Evolutionary conservation across 192 early-diverging fungal species (phyloP).

Genomic region (Coemansia sp.): DNA sequence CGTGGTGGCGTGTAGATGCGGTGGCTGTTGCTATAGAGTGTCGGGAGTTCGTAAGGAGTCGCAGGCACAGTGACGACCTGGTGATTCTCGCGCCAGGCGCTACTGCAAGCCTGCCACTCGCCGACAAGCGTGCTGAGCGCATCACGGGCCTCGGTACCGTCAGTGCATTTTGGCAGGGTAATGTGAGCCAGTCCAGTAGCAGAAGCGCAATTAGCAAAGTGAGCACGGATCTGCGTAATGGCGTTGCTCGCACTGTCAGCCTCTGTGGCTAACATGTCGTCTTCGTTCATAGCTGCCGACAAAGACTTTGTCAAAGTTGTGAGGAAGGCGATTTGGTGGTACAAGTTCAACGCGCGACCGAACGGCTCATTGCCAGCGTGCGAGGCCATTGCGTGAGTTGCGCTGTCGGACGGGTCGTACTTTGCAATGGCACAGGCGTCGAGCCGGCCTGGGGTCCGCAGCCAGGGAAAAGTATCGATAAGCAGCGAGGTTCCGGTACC

Average conservation of each 20-base stretch:
- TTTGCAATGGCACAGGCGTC: conserved; percentile 31
- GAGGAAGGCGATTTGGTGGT: conserved; percentile 35
- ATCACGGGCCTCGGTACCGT: conserved; percentile 3
- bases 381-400: neutral
- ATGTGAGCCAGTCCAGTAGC: conserved; percentile 38
- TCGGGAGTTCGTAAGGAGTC: conserved; percentile 24
- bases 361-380: conserved; percentile 21
- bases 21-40: conserved; percentile 11
- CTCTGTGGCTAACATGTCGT: conserved; percentile 14
- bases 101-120: conserved; percentile 23
- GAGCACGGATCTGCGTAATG: conserved; percentile 31
- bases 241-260: conserved; percentile 18
- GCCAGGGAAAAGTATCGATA: conserved; percentile 46
- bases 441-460: conserved; percentile 33
- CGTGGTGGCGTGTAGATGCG: conserved; percentile 13
- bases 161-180: conserved; percentile 9
- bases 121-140: conserved; percentile 6
- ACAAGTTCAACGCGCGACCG: conserved; percentile 41
- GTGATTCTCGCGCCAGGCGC: conserved; percentile 30
- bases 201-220: conserved; percentile 20
- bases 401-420: neutral
- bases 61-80: conserved; percentile 15
- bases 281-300: conserved; percentile 21
- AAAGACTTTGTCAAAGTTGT: conserved; percentile 30
- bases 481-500: conserved; percentile 34